Conservation (phyloP, 2,329 filamentous ascomycete species). For the Botryotinia convoluta region DNA sequence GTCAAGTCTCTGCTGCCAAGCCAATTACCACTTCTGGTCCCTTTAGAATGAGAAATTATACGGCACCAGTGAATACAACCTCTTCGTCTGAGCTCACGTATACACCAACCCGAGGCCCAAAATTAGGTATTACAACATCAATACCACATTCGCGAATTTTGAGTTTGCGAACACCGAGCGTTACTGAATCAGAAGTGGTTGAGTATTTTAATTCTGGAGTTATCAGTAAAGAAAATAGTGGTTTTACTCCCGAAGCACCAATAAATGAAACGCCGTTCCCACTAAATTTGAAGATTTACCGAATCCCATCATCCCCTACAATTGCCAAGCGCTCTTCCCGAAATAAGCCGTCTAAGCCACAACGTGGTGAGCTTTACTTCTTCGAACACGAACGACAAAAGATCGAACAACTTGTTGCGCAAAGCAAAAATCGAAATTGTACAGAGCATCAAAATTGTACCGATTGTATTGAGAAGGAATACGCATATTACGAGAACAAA, state of each 20-base stretch:
- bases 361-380: conserved; percentile 16
- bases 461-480: conserved; percentile 30
- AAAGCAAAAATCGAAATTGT: conserved; percentile 15
- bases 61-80: background rate
- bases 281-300: conserved; percentile 17
- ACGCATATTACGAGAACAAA: conserved; percentile 31
- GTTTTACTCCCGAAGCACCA: conserved; percentile 12
- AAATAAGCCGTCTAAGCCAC: conserved; percentile 5
- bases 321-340: conserved; percentile 12
- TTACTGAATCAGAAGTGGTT: background rate
- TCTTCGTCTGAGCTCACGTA: conserved; percentile 1
- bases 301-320: conserved; percentile 16
- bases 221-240: conserved; percentile 10
- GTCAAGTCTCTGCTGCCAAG: background rate
- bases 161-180: conserved; percentile 9
- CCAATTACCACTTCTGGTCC: background rate
- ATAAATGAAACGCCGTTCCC: background rate
- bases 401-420: conserved; percentile 11
- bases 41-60: background rate
- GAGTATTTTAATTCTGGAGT: background rate
- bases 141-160: conserved; percentile 10
- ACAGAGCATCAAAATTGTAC: conserved; percentile 27
- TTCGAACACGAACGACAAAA: conserved; percentile 13
- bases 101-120: conserved; percentile 15
- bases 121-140: background rate